Evolutionary conservation across 345 rosid species (phyloP).

Genomic region (Limnanthes douglasii): DNA sequence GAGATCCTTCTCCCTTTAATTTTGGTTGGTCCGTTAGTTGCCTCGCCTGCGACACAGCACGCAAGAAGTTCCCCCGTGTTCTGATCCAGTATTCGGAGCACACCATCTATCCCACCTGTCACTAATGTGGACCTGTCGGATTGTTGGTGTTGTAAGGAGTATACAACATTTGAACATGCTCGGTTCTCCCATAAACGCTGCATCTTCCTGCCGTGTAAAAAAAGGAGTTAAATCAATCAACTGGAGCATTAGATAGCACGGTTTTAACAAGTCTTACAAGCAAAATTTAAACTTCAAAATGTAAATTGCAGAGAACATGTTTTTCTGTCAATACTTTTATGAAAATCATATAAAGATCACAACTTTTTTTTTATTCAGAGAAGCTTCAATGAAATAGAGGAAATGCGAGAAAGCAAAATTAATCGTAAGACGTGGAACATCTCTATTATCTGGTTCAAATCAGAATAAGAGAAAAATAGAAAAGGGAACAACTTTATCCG

Average conservation of each 20-base stretch:
- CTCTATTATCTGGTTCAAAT: too few relatives aligned
- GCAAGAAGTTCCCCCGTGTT: constrained; percentile 40
- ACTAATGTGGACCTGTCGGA: constrained; percentile 36
- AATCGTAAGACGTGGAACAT: too few relatives aligned
- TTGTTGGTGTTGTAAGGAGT: constrained; percentile 46
- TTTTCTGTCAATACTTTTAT: too few relatives aligned
- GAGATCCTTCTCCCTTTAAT: constrained; percentile 32
- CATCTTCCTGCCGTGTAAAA: constrained; percentile 44
- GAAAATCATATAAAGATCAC: too few relatives aligned
- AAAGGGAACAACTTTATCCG: too few relatives aligned
- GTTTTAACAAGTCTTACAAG: constrained; percentile 5
- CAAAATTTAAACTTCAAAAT: too few relatives aligned
- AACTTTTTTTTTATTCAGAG: not conserved
- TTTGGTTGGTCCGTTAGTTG: constrained; percentile 17
- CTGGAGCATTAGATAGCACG: too few relatives aligned
- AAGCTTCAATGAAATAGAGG: not conserved
- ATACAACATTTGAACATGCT: constrained; percentile 64
- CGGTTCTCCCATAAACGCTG: constrained; percentile 54
- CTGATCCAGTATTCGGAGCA: constrained; percentile 60
- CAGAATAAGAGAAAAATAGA: too few relatives aligned
- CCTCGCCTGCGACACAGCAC: constrained; percentile 21
- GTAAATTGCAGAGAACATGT: too few relatives aligned
- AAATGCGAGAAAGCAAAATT: too few relatives aligned
- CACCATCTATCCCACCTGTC: constrained; percentile 87
- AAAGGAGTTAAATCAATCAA: too few relatives aligned